These are phyloP conservation scores for Reticulascus tulasneorum DNA, from an alignment of 2,329 filamentous ascomycete species.

Conservation along the genomic window DNA sequence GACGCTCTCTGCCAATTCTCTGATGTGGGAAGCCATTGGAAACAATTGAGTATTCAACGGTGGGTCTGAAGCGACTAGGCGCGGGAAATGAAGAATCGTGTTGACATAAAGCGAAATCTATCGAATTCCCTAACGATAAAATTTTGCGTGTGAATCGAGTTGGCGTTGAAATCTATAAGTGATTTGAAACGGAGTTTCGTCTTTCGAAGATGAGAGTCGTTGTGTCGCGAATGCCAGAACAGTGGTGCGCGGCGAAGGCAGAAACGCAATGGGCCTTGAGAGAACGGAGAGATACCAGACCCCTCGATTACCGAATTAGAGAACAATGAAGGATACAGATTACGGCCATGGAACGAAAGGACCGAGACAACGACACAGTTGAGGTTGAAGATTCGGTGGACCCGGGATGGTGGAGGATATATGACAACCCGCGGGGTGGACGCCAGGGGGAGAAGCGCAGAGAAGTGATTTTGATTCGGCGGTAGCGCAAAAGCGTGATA, in stretches of 20 bases:
- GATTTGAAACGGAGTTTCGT: neutral
- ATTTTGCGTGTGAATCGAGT: slow-evolving; percentile 3
- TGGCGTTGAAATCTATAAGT: neutral
- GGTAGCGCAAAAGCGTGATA: slow-evolving; percentile 6
- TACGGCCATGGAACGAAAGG: too few species aligned
- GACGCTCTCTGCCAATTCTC: slow-evolving; percentile 27
- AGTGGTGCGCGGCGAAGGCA: neutral
- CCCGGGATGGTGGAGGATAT: too few species aligned
- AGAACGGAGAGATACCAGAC: slow-evolving; percentile 10
- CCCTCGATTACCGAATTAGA: too few species aligned
- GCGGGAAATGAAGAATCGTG: slow-evolving; percentile 16
- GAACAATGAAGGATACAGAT: too few species aligned
- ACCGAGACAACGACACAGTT: too few species aligned
- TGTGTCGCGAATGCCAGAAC: neutral
- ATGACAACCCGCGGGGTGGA: too few species aligned
- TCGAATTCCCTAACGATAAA: too few species aligned
- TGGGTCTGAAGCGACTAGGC: slow-evolving; percentile 19
- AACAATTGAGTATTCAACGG: slow-evolving; percentile 12
- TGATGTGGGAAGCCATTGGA: slow-evolving; percentile 37
- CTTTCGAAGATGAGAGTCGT: neutral
- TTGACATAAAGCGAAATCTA: too few species aligned
- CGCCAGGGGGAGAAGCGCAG: too few species aligned
- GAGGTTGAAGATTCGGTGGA: too few species aligned
- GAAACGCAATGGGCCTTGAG: slow-evolving; percentile 2
- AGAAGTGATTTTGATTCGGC: slow-evolving; percentile 9